Conservation (phyloP, 208 protist species). For the Acanthamoeba triangularis region DNA sequence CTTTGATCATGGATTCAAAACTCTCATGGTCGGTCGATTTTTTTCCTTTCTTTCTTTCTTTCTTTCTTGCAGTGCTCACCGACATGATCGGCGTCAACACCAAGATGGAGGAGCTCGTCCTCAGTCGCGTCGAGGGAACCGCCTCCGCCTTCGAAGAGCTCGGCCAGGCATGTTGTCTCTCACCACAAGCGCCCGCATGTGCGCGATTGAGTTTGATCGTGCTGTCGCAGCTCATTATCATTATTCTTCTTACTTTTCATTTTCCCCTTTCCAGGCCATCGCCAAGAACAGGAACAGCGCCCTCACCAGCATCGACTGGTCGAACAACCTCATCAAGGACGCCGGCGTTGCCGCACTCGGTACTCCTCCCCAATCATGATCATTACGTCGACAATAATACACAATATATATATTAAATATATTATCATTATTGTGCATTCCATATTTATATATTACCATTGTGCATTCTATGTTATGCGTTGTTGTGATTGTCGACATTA, state of each 20-base stretch:
- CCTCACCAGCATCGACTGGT: conserved; percentile 73
- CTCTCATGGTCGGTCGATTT: no score
- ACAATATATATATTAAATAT: neutral
- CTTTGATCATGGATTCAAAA: no score
- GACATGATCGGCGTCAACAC: conserved; percentile 66
- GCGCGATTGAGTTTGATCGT: neutral
- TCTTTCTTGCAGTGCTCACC: neutral
- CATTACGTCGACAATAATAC: no score
- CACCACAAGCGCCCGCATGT: neutral
- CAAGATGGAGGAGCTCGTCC: conserved; percentile 73
- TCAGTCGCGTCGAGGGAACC: conserved; percentile 35
- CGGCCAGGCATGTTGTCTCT: neutral
- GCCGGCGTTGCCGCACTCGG: conserved; percentile 33
- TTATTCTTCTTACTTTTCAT: neutral
- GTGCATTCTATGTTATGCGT: neutral
- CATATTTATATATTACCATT: neutral
- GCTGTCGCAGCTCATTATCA: neutral
- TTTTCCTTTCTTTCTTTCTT: no score
- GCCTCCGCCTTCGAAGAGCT: conserved; percentile 72
- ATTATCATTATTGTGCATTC: no score
- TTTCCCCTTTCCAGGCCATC: neutral
- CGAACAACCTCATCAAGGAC: conserved; percentile 59
- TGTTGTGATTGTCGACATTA: neutral
- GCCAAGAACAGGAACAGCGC: conserved; percentile 64
- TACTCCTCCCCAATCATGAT: no score